Evolutionary conservation across 805 yeast species (phyloP), one percentile per base, ranked within the genome.

Genomic region (Hanseniaspora hatyaiensis): DNA sequence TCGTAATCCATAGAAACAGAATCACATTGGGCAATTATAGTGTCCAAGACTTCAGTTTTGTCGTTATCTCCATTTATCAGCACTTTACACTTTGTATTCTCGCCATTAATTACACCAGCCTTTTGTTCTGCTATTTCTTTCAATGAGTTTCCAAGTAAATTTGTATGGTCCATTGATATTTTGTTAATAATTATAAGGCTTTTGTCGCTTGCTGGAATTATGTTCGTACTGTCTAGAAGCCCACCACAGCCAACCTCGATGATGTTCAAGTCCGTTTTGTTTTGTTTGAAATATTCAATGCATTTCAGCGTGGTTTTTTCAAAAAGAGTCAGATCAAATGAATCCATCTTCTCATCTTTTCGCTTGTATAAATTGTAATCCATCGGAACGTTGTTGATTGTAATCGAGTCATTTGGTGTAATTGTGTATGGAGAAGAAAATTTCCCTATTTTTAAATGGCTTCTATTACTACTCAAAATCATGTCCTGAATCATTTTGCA

Each of bases 221-320:
- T 83, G 65, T 89, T 89, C 0, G 98, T 89, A 1, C 96, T 85
- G 63, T 89, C 98, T 11, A 77, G 60, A 34, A 82, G 63, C 0
- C 98, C 98, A 2, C 98, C 98, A 6, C 92, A 66, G 0, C 98
- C 98, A 3, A 87, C 96, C 61, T 89, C 98, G n/a, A 89, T 63
- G 0, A 89, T 76, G 0, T 95, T 96, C 47, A 82, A 65, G 20
- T 80, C 78, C 5, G 87, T 81, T 1, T 70, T 62, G 36, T 69
- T 68, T 9, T 71, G 57, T 32, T 70, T 69, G 60, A 92, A 92
- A 20, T 85, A 74, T 54, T 80, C 74, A 55, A 86, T 77, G 1
- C 96, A 97, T 0, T 82, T 76, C 19, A 87, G 89, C 0, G 97
- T 85, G 40, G 86, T 66, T 5, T 83, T 56, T 60, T 89, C 98